Base-by-base conservation (phyloP, 768 basidiomycete species). In the Leccinum subgranulosum region DNA sequence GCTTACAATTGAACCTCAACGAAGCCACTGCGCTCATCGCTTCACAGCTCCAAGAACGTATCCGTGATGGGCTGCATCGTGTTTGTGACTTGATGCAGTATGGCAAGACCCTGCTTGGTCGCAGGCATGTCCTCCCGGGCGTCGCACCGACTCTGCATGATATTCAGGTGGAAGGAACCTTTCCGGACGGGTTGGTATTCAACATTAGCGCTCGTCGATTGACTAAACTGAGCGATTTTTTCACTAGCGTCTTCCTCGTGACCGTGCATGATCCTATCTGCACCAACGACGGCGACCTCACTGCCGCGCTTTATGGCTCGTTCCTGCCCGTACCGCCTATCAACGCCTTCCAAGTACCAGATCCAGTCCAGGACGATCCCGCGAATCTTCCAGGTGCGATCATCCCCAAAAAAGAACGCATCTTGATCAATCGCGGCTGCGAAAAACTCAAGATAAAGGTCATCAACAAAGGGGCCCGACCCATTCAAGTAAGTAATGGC, bases 251-350 rank as follows among this genome's bases (percentile, higher is more conserved):
- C 0, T 99, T 98, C 75, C 82, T 99, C n/a, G 95, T 98, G 36
- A 96, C 96, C 1, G 92, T 98, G 1, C 95, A 98, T 67, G 89
- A 96, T 64, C 96, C 97, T 19, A 87, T 99, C 60, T 92, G 88
- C 69, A 87, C 92, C 0, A 86, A 92, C 57, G 73, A 81, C 41
- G 93, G 94, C 1, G 76, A 95, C 66, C 75, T 98, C 19, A 75
- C 75, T 4, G 83, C 86, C n/a, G 95, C 96, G 0, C 79, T 99
- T n/a, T 93, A 94, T 60, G 94, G 94, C 10, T 95, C 94, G 0
- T 98, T 98, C 76, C 77, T 98, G 0, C 96, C 96, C 3, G 69
- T 88, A 3, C 96, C 95, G 0, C 69, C 81, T 0, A 71, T 81
- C 11, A 76, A 82, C 56, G 57, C 76, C 2, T 99, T 98, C 76